phyloP scores from a whole-genome alignment of 2,329 filamentous ascomycete genomes.

The Ophiobolus disseminans region DNA sequence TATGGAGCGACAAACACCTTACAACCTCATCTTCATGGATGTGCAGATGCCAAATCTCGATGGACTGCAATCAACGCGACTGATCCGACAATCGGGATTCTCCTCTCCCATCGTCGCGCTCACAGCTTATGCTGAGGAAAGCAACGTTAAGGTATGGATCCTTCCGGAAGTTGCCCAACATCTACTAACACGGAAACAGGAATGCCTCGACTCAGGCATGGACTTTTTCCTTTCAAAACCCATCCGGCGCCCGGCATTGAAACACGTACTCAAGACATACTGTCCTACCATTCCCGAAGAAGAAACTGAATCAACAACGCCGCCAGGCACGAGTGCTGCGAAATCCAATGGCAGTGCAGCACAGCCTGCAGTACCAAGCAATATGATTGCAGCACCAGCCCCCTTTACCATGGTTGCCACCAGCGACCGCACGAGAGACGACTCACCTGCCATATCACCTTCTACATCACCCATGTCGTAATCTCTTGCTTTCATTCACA shows the following conservation, averaged over 20 bases:
- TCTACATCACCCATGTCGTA: slow-evolving; percentile 17
- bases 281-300: slow-evolving; percentile 83
- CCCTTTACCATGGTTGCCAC: slow-evolving; percentile 14
- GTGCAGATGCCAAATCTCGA: slow-evolving; percentile 94
- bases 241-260: slow-evolving; percentile 82
- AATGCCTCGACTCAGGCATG: slow-evolving; percentile 84
- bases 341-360: slow-evolving; percentile 18
- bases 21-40: slow-evolving; percentile 95
- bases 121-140: slow-evolving; percentile 89
- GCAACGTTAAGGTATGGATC: slow-evolving; percentile 78
- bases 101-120: slow-evolving; percentile 87
- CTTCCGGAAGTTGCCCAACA: background rate
- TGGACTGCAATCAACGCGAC: slow-evolving; percentile 81
- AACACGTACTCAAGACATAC: slow-evolving; percentile 81
- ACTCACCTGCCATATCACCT: slow-evolving; percentile 20
- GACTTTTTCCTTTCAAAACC: slow-evolving; percentile 81
- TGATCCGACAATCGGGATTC: slow-evolving; percentile 88
- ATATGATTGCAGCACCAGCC: slow-evolving; percentile 1
- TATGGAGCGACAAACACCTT: slow-evolving; percentile 75
- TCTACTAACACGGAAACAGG: slow-evolving; percentile 33
- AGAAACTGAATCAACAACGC: slow-evolving; percentile 39
- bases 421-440: slow-evolving; percentile 4
- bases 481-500: background rate
- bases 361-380: background rate
- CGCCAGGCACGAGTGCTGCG: slow-evolving; percentile 10